A percentile compares a stretch with the other conserved stretches of the same genome.
Evolutionary conservation across 768 basidiomycete genomes (phyloP).

Genomic region (Rhodosporidiobolus sp.): DNA sequence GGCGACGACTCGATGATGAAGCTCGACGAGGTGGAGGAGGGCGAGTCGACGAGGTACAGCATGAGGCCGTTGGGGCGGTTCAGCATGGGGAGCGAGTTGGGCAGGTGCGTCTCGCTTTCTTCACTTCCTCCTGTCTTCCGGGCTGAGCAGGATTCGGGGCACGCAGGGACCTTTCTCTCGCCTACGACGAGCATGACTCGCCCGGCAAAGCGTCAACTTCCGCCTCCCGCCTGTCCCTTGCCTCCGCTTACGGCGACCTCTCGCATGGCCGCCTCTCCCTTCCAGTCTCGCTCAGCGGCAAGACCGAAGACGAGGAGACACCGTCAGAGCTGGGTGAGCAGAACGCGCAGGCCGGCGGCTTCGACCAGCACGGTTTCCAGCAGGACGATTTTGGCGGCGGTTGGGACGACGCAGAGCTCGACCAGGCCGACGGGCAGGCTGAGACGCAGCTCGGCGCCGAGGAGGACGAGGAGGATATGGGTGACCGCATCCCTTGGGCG

Average conservation of each 20-base stretch:
- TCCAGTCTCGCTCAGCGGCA: background rate
- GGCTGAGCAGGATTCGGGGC: background rate
- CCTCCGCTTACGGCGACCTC: background rate
- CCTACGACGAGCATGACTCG: background rate
- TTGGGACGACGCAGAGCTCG: background rate
- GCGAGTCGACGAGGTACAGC: background rate
- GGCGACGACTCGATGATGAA: background rate
- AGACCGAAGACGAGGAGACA: background rate
- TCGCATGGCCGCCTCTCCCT: background rate
- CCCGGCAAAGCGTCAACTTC: background rate
- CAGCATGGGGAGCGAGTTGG: constrained; percentile 11
- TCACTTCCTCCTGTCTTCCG: background rate
- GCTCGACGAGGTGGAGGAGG: background rate
- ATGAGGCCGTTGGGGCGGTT: background rate
- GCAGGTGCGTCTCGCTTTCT: background rate
- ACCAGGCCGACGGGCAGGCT: too few species aligned
- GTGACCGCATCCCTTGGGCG: constrained; percentile 18
- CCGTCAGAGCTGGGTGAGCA: background rate
- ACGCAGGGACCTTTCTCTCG: constrained; percentile 2
- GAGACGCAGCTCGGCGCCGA: background rate
- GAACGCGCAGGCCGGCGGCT: background rate
- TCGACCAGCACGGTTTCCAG: background rate
- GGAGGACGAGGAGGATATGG: background rate
- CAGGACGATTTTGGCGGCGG: background rate
- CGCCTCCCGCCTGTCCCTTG: background rate